Evolutionary conservation across 345 rosid species (phyloP).

Genomic region (Camelina laxa): DNA sequence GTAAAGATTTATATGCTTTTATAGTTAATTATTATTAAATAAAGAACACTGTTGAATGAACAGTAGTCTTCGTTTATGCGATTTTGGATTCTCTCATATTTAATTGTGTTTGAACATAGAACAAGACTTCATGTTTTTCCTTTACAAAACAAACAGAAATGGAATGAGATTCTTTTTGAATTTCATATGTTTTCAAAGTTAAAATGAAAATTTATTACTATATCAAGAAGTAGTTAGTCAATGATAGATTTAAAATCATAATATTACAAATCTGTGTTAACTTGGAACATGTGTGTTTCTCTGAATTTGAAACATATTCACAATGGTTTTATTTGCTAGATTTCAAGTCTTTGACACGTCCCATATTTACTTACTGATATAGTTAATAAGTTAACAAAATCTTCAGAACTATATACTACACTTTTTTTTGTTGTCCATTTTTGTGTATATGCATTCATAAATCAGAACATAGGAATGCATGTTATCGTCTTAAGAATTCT

Average conservation of each 20-base stretch:
- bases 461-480: neutral
- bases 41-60: neutral
- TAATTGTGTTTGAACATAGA: neutral
- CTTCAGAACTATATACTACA: neutral
- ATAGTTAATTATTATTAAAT: neutral
- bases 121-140: neutral
- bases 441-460: neutral
- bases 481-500: neutral
- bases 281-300: neutral
- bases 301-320: neutral
- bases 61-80: neutral
- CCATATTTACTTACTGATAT: neutral
- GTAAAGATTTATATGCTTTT: neutral
- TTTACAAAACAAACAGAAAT: constrained; percentile 7
- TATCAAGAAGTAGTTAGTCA: neutral
- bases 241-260: neutral
- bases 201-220: neutral
- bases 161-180: neutral
- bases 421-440: neutral
- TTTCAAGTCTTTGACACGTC: constrained; percentile 13
- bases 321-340: neutral
- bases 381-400: neutral
- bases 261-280: neutral
- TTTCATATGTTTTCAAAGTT: neutral
- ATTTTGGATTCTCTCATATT: constrained; percentile 1